Percentiles rank a stretch among this genome's conserved stretches.
Conservation (phyloP, 2,329 filamentous ascomycete species). For the Raffaelea deltoideospora region DNA sequence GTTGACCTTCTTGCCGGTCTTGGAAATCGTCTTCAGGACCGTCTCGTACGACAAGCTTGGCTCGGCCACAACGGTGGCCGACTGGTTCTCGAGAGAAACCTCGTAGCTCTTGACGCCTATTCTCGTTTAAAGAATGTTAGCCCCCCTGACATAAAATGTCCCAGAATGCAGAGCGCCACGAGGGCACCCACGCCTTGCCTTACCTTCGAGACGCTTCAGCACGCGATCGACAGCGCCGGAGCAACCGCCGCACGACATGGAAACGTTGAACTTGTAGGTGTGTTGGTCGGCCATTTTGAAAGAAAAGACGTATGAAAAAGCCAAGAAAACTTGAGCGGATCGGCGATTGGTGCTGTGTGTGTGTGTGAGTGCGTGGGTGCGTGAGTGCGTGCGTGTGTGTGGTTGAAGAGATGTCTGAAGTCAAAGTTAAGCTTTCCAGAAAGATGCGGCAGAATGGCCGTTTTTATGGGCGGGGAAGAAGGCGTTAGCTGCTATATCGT, state of each 20-base stretch:
- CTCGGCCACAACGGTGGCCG: constrained; percentile 60
- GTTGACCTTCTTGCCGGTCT: constrained; percentile 89
- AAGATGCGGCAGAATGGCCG: too few species aligned
- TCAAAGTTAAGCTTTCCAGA: too few species aligned
- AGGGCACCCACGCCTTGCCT: constrained; percentile 1
- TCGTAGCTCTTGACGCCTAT: constrained; percentile 75
- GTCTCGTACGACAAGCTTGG: constrained; percentile 59
- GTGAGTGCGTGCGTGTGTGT: too few species aligned
- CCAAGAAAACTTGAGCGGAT: neutral
- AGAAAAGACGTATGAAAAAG: neutral
- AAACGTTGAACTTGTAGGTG: constrained; percentile 89
- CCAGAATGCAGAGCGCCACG: neutral
- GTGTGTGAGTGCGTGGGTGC: too few species aligned
- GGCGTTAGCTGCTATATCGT: too few species aligned
- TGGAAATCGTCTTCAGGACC: constrained; percentile 77
- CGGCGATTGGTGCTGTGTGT: neutral
- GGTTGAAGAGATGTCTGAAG: too few species aligned
- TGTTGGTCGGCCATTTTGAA: constrained; percentile 55
- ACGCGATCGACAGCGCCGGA: constrained; percentile 86
- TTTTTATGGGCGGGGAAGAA: too few species aligned
- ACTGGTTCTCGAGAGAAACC: constrained; percentile 76
- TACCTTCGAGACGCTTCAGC: constrained; percentile 82
- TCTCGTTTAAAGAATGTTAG: too few species aligned
- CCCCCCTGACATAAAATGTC: neutral
- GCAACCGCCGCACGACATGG: constrained; percentile 93